Base-by-base conservation (phyloP, 192 early-diverging fungal species). In the Backusella westeae region DNA sequence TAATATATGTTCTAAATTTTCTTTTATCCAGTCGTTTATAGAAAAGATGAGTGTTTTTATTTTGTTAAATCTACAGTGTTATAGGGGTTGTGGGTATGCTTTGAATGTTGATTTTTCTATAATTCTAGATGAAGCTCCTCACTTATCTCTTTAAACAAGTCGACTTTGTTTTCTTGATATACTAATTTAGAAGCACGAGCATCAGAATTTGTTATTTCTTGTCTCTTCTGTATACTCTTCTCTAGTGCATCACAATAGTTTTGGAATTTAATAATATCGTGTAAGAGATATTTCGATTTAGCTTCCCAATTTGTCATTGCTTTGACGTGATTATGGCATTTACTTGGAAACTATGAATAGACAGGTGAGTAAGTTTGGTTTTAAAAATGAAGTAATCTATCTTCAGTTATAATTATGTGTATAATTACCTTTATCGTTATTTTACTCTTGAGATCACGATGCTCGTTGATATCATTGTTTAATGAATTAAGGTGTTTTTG, bases 251-350 rank as follows among this genome's bases (percentile, higher is more conserved):
- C 93, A 7, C 89, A 89, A 73, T 94, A 94, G 76, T 90, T 91
- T 79, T 92, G 91, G 73, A 93, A 93, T 74, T 93, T 94, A 81
- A 94, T 90, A 76, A 93, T 91, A 83, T 94, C 93, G 77, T 91
- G 87, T 56, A 94, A 78, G 39, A 94, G 80, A 74, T 91, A 90
- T 76, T 91, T 87, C 29, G 91, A 91, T 78, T 90, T 90, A 53
- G 87, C 85, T 80, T 93, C 93, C 93, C 93, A 94, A 77, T 94
- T 94, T 17, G 84, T 81, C 71, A 93, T 88, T 14, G 90, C 93
- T 74, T 90, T 90, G 2, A 84, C 81, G 79, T 87, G 77, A 73
- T 89, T 87, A 67, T 77, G 76, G 14, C 89, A 87, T 38, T 75
- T 56, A 41, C 83, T 79, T 26, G 73, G 79, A 75, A 92, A 94